Percentiles rank a stretch among this genome's conserved stretches.
phyloP scores from a whole-genome alignment of 1,284 basidiomycete genomes.

The Ustilago vetiveriae region DNA sequence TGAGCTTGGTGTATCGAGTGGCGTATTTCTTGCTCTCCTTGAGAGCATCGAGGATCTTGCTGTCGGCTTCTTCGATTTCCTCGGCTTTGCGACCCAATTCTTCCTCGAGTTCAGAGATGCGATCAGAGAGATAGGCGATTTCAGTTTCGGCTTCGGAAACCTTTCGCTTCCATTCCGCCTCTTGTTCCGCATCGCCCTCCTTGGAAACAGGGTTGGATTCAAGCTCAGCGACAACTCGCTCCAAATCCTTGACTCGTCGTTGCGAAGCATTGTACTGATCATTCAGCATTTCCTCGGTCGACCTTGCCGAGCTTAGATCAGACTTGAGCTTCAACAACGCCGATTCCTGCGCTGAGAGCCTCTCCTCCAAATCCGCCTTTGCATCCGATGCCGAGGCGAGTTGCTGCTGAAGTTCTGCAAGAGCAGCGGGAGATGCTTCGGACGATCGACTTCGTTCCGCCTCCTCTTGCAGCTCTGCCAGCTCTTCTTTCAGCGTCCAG shows the following conservation, averaged over 20 bases:
- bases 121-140: conserved; percentile 13
- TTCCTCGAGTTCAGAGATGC: conserved; percentile 48
- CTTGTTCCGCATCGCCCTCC: neutral
- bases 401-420: conserved; percentile 1
- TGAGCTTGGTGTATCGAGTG: conserved; percentile 27
- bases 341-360: conserved; percentile 9
- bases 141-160: conserved; percentile 2
- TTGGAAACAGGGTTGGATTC: neutral
- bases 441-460: conserved; percentile 17
- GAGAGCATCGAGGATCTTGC: conserved; percentile 52
- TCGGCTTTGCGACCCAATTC: conserved; percentile 54
- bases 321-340: conserved; percentile 19
- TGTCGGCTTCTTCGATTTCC: conserved; percentile 60
- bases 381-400: neutral
- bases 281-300: conserved; percentile 38
- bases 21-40: conserved; percentile 55
- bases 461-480: conserved; percentile 49
- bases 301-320: conserved; percentile 10
- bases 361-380: neutral
- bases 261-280: conserved; percentile 27
- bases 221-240: conserved; percentile 6
- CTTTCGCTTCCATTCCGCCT: neutral
- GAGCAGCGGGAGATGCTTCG: neutral
- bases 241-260: conserved; percentile 20
- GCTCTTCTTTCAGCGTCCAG: conserved; percentile 55